These are phyloP conservation scores for Acanthamoeba divionensis DNA, from an alignment of 208 protist species.

Conservation along the genomic window DNA sequence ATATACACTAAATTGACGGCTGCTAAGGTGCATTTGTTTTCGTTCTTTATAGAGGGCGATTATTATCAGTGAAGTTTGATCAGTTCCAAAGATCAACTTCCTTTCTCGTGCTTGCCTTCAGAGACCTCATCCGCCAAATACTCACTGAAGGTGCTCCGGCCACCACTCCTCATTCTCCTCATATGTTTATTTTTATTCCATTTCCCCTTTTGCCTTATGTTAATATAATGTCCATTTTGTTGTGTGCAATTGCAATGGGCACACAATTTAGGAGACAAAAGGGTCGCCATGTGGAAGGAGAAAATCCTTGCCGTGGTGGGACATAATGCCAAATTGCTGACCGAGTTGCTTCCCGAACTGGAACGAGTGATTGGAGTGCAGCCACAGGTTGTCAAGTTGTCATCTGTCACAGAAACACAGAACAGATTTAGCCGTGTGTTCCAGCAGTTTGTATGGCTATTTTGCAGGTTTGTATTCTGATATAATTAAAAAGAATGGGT, in stretches of 20 bases:
- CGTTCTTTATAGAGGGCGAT: background rate
- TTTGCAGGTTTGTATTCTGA: too few relatives aligned
- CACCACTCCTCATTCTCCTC: too few relatives aligned
- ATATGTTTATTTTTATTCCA: too few relatives aligned
- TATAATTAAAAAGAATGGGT: too few relatives aligned
- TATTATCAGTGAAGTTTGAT: conserved; percentile 45
- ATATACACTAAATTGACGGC: background rate
- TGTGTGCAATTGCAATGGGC: too few relatives aligned
- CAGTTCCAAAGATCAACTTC: conserved; percentile 26
- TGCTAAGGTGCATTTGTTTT: too few relatives aligned
- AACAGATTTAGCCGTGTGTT: conserved; percentile 38
- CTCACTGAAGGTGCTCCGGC: conserved; percentile 36
- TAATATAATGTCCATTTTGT: too few relatives aligned
- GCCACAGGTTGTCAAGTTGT: background rate
- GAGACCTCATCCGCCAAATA: conserved; percentile 3
- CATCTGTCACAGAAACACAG: background rate
- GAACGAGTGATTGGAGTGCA: conserved; percentile 22
- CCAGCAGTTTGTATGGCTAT: conserved; percentile 34
- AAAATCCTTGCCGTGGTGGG: background rate
- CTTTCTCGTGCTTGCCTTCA: background rate
- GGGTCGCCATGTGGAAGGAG: background rate
- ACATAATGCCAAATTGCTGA: conserved; percentile 1
- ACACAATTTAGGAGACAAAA: too few relatives aligned
- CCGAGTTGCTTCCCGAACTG: conserved; percentile 30
- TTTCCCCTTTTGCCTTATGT: too few relatives aligned